phyloP scores from a whole-genome alignment of 345 rosid species.

The Iberis pinnata region DNA sequence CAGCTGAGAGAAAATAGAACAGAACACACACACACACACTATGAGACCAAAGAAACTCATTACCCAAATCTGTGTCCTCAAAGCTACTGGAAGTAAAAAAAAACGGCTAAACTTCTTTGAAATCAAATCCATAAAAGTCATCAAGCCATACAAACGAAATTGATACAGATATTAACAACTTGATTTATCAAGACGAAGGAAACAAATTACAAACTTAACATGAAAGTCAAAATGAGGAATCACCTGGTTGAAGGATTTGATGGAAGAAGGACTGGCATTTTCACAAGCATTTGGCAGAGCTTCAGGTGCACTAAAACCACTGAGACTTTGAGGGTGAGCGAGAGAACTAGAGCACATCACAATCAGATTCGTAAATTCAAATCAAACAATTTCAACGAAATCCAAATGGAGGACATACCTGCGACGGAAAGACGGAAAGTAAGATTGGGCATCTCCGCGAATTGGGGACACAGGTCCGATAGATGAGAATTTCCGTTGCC shows the following conservation, averaged over 20 bases:
- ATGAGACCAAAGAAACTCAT: constrained; percentile 7
- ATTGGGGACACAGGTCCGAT: neutral
- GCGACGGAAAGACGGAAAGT: constrained; percentile 8
- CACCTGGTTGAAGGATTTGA: constrained; percentile 46
- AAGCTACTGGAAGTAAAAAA: neutral
- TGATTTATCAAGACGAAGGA: no score
- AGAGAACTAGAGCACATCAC: constrained; percentile 21
- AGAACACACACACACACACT: no score
- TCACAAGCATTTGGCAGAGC: constrained; percentile 33
- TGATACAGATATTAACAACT: no score
- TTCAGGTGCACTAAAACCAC: constrained; percentile 9
- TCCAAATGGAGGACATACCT: constrained; percentile 11
- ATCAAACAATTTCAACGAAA: no score
- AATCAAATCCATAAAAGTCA: neutral
- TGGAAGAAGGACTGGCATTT: constrained; percentile 27
- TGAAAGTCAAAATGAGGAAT: no score
- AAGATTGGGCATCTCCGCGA: no score
- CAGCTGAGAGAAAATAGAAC: constrained; percentile 44
- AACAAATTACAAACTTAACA: neutral
- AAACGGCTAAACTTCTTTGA: no score
- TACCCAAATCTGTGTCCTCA: neutral
- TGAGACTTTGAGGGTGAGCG: no score
- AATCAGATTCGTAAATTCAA: constrained; percentile 3
- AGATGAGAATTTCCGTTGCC: constrained; percentile 10
- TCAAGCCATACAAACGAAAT: neutral